Base-by-base conservation (phyloP, 164 flowering plant species). In the Annona cherimola region DNA sequence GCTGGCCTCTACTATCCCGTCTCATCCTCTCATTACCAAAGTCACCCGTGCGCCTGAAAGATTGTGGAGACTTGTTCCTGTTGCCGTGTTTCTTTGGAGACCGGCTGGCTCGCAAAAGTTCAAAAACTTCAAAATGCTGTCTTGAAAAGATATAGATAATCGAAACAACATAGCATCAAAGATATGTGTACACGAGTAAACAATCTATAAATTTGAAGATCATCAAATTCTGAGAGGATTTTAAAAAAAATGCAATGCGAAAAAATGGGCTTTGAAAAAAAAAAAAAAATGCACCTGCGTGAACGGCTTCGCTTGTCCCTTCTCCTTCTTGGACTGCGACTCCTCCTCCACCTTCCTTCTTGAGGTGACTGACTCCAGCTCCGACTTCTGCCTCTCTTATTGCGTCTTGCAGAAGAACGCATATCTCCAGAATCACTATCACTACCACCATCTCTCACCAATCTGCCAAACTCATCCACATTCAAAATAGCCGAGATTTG, bases 381-480 rank as follows among this genome's bases (percentile, higher is more conserved):
- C 75, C 86, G 8, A 67, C 80, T 86, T 78, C 89, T 81, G 45
- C 76, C 85, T 83, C 91, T 88, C 78, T 73, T 86, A 59, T 78
- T 67, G 76, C 54, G 83, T 81, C 83, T 84, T 74, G 80, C 66
- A 57, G 19, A 55, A 71, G 19, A 61, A 14, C 42, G 75, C 35
- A 70, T 72, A 72, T 83, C 94, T 77, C 85, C 93, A 77, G 94
- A 86, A 42, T 92, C 98, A 83, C 91, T 89, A 42, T 92, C 97
- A 83, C 84, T 88, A 26, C 67, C 84, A 75, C 80, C 90, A 73
- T 90, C 87, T 77, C 80, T 86, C 42, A 88, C 75, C 76, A 89
- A 79, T 80, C 99, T 89, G 66, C 99, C 99, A 82, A 88, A 94
- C 80, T 90, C 88, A 78, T 94, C 99, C 19, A 91, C 86, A 73